These are phyloP conservation scores for Rauvolfia tetraphylla DNA, from an alignment of 257 asterid species.

Conservation along the genomic window DNA sequence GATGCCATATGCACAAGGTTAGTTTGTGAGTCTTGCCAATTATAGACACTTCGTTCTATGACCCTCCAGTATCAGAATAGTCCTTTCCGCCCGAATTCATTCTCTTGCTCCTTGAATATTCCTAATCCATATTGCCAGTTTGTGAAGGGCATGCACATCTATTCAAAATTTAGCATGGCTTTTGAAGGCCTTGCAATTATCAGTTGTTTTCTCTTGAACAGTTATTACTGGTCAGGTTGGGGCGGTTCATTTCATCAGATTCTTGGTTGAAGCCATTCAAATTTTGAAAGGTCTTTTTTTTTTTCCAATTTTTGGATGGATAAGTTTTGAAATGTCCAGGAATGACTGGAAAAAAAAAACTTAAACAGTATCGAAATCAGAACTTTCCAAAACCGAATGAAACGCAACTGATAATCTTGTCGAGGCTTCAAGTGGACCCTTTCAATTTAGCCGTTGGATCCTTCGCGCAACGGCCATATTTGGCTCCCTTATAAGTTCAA, in stretches of 20 bases:
- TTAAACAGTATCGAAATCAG: too few relatives aligned
- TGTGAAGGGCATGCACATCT: neutral
- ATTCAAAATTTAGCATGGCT: too few relatives aligned
- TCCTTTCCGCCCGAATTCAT: neutral
- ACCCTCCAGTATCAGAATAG: neutral
- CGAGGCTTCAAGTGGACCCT: slow-evolving; percentile 1
- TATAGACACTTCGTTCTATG: neutral
- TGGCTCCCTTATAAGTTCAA: slow-evolving; percentile 12
- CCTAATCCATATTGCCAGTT: neutral
- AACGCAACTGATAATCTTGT: slow-evolving; percentile 5
- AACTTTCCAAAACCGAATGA: too few relatives aligned
- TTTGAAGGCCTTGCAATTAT: neutral
- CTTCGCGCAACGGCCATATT: slow-evolving; percentile 22
- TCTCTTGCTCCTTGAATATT: neutral
- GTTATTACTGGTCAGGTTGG: neutral
- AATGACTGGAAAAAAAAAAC: too few relatives aligned
- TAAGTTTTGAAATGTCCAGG: too few relatives aligned
- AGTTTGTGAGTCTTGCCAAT: neutral
- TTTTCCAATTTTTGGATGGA: too few relatives aligned
- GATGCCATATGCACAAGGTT: neutral
- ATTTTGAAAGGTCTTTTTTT: too few relatives aligned
- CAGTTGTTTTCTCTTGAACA: neutral
- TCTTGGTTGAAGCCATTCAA: neutral
- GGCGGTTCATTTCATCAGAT: neutral
- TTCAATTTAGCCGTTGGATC: slow-evolving; percentile 22